Evolutionary conservation across 2,329 filamentous ascomycete species (phyloP).

Genomic region (Eutypa lata): DNA sequence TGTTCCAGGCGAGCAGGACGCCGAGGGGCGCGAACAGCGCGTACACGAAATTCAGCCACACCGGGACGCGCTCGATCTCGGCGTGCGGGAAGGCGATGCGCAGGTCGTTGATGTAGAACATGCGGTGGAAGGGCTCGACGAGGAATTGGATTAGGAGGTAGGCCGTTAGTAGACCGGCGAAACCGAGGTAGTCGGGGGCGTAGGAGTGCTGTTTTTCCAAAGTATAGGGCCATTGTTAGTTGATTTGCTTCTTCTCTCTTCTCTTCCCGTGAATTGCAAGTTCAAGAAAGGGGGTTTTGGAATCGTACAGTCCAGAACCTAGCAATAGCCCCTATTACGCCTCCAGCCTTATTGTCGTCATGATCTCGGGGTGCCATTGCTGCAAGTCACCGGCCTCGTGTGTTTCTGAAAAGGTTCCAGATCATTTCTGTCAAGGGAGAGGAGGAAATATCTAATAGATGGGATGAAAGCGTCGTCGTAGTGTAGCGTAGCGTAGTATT

Average conservation of each 20-base stretch:
- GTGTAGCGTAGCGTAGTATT: too few relatives aligned
- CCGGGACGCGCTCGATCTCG: slow-evolving; percentile 75
- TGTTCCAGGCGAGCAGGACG: slow-evolving; percentile 64
- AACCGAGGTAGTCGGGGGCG: slow-evolving; percentile 82
- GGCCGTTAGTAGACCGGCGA: slow-evolving; percentile 64
- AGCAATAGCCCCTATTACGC: slow-evolving; percentile 30
- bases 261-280: too few relatives aligned
- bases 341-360: slow-evolving; percentile 9
- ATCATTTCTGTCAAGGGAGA: slow-evolving; percentile 30
- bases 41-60: slow-evolving; percentile 78
- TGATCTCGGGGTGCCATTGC: slow-evolving; percentile 34
- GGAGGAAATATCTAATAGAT: too few relatives aligned
- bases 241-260: too few relatives aligned
- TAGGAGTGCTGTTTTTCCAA: slow-evolving; percentile 66
- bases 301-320: slow-evolving; percentile 47
- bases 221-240: too few relatives aligned
- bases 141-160: slow-evolving; percentile 68
- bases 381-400: slow-evolving; percentile 42
- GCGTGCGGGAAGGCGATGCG: slow-evolving; percentile 86
- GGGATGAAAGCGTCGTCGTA: too few relatives aligned
- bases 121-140: slow-evolving; percentile 84
- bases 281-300: background rate
- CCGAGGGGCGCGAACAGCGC: slow-evolving; percentile 68
- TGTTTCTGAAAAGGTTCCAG: slow-evolving; percentile 31
- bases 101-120: slow-evolving; percentile 86